Conservation (phyloP, 345 rosid species). For the Draba incana region DNA sequence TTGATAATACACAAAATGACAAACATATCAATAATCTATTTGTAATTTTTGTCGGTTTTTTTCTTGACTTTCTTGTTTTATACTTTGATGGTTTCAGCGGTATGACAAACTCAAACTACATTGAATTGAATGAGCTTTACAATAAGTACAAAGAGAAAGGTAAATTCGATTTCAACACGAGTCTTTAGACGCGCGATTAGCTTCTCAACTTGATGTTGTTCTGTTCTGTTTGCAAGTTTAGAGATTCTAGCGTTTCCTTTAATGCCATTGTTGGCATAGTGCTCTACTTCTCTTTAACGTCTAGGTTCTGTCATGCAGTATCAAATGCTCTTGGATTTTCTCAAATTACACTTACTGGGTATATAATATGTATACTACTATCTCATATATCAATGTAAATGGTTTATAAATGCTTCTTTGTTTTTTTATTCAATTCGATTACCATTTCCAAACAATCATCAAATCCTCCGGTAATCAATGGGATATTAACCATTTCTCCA, state of each 20-base stretch:
- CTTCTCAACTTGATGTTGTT: conserved; percentile 1
- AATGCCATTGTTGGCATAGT: no score
- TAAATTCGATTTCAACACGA: conserved; percentile 18
- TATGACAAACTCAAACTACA: conserved; percentile 84
- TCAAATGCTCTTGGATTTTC: no score
- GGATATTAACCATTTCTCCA: no score
- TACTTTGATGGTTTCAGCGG: conserved; percentile 53
- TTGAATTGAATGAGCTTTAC: conserved; percentile 71
- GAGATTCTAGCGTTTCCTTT: conserved; percentile 89
- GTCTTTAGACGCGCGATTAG: neutral
- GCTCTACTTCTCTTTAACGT: no score
- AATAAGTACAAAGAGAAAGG: conserved; percentile 83
- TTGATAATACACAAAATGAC: neutral
- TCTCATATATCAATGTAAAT: no score
- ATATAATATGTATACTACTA: no score
- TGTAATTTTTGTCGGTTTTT: neutral
- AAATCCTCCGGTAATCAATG: no score
- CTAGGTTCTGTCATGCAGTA: no score
- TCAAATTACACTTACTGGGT: no score
- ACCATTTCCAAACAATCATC: no score
- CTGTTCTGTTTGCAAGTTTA: conserved; percentile 50
- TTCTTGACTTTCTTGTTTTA: neutral
- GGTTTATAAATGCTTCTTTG: no score
- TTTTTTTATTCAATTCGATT: no score
- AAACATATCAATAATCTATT: conserved; percentile 10